phyloP scores from a whole-genome alignment of 257 asterid species.

The Dorcoceras hygrometricum region DNA sequence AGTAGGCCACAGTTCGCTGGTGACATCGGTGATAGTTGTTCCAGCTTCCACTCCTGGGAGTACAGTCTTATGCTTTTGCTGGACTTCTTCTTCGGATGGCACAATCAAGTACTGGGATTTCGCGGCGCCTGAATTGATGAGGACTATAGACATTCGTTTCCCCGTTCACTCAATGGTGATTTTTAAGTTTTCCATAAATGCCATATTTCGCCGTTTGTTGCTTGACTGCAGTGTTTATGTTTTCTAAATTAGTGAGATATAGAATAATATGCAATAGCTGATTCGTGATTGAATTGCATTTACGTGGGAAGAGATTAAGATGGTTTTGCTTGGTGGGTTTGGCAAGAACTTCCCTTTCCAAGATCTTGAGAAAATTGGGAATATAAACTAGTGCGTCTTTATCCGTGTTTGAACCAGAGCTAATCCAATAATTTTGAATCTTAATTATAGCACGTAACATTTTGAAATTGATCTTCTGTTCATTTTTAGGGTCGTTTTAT shows the following conservation, averaged over 20 bases:
- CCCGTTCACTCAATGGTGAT: conserved; percentile 81
- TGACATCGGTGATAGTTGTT: conserved; percentile 80
- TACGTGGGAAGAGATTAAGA: background rate
- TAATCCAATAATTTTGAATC: background rate
- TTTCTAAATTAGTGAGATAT: background rate
- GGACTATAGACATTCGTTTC: conserved; percentile 45
- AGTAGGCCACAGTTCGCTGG: conserved; percentile 74
- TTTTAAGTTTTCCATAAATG: conserved; percentile 9
- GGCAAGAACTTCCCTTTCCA: background rate
- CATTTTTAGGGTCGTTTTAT: background rate
- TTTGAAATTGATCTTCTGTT: background rate
- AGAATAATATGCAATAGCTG: background rate
- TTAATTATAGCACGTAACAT: background rate
- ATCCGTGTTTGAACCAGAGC: background rate
- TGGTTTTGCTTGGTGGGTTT: background rate
- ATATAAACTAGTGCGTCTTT: background rate
- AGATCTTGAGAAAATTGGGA: background rate
- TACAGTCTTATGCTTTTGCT: conserved; percentile 59
- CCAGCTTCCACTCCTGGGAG: conserved; percentile 53
- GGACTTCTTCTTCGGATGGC: conserved; percentile 93
- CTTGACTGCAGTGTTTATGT: background rate
- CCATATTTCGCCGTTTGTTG: background rate
- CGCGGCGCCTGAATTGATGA: conserved; percentile 63
- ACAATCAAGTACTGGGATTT: conserved; percentile 89
- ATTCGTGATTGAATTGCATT: background rate